These are phyloP conservation scores for Amauroascus verrucosus DNA, from an alignment of 2,329 filamentous ascomycete species.

Conservation along the genomic window DNA sequence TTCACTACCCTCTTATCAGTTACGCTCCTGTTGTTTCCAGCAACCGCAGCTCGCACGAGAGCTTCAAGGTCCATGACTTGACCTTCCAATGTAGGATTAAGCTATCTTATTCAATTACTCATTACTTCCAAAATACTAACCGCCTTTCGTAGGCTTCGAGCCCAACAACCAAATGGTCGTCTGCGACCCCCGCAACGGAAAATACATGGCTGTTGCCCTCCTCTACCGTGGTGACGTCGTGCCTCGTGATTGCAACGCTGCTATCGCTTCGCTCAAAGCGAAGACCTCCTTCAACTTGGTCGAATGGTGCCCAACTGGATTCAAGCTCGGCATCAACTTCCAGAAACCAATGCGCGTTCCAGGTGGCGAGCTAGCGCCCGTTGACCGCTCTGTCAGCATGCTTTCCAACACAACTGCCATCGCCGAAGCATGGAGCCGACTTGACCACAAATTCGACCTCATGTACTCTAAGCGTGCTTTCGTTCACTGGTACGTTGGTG, in stretches of 20 bases:
- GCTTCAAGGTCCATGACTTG: constrained; percentile 71
- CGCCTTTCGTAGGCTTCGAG: constrained; percentile 97
- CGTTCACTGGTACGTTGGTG: constrained; percentile 99
- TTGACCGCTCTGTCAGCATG: constrained; percentile 98
- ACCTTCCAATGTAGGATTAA: constrained; percentile 51
- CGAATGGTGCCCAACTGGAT: constrained; percentile 99
- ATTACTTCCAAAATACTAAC: neutral
- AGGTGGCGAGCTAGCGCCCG: constrained; percentile 94
- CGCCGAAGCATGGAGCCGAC: constrained; percentile 91
- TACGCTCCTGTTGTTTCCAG: constrained; percentile 92
- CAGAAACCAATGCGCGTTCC: constrained; percentile 92
- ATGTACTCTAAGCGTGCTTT: constrained; percentile 99
- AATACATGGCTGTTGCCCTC: constrained; percentile 99
- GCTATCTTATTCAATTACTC: neutral
- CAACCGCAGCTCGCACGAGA: constrained; percentile 92
- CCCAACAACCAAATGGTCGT: constrained; percentile 99
- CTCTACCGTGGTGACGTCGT: constrained; percentile 98
- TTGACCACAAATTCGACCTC: constrained; percentile 97
- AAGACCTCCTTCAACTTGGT: constrained; percentile 99
- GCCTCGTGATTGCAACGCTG: constrained; percentile 84
- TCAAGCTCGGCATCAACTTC: constrained; percentile 99
- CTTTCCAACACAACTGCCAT: constrained; percentile 90
- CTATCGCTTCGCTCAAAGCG: constrained; percentile 94
- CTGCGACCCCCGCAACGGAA: constrained; percentile 95
- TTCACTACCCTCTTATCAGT: constrained; percentile 97